Evolutionary conservation across 1,284 basidiomycete genomes (phyloP), one percentile per base, ranked within the genome.

Genomic region (Naganishia sp.): DNA sequence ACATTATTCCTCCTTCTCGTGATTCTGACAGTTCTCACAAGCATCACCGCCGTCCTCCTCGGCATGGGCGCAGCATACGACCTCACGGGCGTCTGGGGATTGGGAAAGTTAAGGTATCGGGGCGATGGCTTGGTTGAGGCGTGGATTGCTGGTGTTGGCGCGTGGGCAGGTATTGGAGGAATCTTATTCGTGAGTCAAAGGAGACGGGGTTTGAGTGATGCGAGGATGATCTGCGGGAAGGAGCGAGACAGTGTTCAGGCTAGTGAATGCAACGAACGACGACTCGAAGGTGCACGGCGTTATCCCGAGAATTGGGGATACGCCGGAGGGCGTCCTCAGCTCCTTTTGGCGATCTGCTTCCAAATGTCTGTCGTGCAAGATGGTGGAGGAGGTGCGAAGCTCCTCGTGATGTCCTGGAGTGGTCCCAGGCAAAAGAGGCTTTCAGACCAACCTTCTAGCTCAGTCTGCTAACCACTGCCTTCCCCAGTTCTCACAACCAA

Each of bases 41-140:
- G 72, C 46, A 72, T 73, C 28, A 61, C 73, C 45, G 68, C 73
- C 25, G 56, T 77, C 49, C 65, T 78, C n/a, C 65, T 78, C 6
- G 72, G 74, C 39, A 48, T 75, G 21, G 75, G 76, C 60, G 72
- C 75, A 3, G 72, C 71, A 3, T 63, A 73, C 55, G 74, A 75
- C 39, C 68, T 76, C 9, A 72, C 68, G 39, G 63, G 55, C 3
- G 66, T 70, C 2, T 66, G 64, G 36, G 53, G 31, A 15, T 43
- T 68, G 16, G 10, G 42, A 3, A 39, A 31, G n/a, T 45, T 49
- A 45, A 5, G 33, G 33, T 23, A 23, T 39, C 74, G 76, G 53
- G 75, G 76, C 45, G 75, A 72, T 61, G 76, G 76, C 1, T 74
- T 78, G 55, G 65, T 69, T 43, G 75, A 75, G 61, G 74, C 76